Conservation (phyloP, 805 yeast species). For the Kluyveromyces starmeri region DNA sequence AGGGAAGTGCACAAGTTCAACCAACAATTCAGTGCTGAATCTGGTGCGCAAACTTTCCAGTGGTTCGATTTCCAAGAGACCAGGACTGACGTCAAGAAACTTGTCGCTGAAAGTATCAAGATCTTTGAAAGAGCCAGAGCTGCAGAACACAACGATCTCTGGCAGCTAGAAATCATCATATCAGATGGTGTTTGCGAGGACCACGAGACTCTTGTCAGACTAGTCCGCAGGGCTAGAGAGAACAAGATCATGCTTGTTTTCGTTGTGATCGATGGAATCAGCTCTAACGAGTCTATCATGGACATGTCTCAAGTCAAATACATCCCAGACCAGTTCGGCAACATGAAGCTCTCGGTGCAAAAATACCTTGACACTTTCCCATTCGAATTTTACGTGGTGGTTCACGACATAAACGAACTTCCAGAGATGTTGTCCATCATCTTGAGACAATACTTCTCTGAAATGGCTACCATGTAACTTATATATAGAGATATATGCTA, state of each 20-base stretch:
- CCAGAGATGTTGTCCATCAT: slow-evolving; percentile 88
- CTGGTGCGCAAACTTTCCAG: slow-evolving; percentile 77
- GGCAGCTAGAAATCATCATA: slow-evolving; percentile 89
- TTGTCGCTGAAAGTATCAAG: slow-evolving; percentile 62
- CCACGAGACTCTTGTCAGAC: slow-evolving; percentile 69
- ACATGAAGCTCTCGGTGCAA: slow-evolving; percentile 62
- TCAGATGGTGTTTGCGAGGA: slow-evolving; percentile 98
- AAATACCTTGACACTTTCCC: slow-evolving; percentile 91
- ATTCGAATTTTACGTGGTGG: slow-evolving; percentile 93
- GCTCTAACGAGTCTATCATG: slow-evolving; percentile 74
- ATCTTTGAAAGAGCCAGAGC: slow-evolving; percentile 59
- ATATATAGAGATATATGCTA: no score
- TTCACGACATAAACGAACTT: slow-evolving; percentile 75
- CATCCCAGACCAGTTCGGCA: slow-evolving; percentile 60
- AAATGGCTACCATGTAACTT: slow-evolving; percentile 39
- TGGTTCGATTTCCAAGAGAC: slow-evolving; percentile 88
- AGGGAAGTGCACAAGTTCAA: slow-evolving; percentile 85
- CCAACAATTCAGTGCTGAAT: slow-evolving; percentile 69
- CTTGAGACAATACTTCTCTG: slow-evolving; percentile 85
- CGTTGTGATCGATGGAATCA: slow-evolving; percentile 86
- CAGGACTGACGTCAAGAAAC: slow-evolving; percentile 69
- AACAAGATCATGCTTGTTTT: slow-evolving; percentile 90
- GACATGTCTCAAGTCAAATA: slow-evolving; percentile 93
- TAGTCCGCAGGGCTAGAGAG: slow-evolving; percentile 88
- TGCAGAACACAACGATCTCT: slow-evolving; percentile 51